Percentiles rank a stretch among this genome's conserved stretches.
Conservation (phyloP, 495 filamentous ascomycete genomes). For the Saxispiralis lemnorum region DNA sequence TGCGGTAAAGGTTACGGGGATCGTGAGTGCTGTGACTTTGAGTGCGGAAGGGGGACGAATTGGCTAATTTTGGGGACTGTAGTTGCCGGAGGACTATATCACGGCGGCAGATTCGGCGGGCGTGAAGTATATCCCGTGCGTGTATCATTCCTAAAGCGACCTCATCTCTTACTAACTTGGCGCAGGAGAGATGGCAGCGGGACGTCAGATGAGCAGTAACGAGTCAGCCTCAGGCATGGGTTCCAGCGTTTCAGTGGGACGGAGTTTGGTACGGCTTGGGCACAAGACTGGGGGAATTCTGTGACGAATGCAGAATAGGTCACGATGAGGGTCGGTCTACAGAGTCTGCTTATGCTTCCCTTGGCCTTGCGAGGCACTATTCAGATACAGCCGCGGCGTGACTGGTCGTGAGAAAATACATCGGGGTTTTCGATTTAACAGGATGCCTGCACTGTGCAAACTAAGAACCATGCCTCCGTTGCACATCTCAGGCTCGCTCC, state of each 20-base stretch:
- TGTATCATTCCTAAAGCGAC: background rate
- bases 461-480: too few species aligned
- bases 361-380: too few species aligned
- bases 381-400: too few species aligned
- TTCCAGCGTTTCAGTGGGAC: slow-evolving; percentile 4
- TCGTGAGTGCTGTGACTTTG: slow-evolving; percentile 8
- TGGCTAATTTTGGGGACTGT: slow-evolving; percentile 1
- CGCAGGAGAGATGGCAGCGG: slow-evolving; percentile 35
- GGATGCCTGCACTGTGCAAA: too few species aligned
- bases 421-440: too few species aligned
- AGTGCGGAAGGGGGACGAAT: background rate
- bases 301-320: too few species aligned
- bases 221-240: background rate
- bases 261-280: slow-evolving; percentile 1
- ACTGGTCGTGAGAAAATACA: too few species aligned
- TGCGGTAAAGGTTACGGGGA: slow-evolving; percentile 70
- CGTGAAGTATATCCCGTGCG: slow-evolving; percentile 26
- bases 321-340: too few species aligned
- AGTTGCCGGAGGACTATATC: slow-evolving; percentile 24
- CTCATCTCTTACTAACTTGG: background rate
- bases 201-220: slow-evolving; percentile 10
- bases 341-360: too few species aligned
- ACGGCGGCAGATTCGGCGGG: slow-evolving; percentile 21
- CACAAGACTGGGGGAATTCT: too few species aligned
- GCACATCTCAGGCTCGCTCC: too few species aligned